A percentile compares a stretch with the other conserved stretches of the same genome.
Conservation (phyloP, 805 yeast genomes). For the Cyberlindnera petersonii region DNA sequence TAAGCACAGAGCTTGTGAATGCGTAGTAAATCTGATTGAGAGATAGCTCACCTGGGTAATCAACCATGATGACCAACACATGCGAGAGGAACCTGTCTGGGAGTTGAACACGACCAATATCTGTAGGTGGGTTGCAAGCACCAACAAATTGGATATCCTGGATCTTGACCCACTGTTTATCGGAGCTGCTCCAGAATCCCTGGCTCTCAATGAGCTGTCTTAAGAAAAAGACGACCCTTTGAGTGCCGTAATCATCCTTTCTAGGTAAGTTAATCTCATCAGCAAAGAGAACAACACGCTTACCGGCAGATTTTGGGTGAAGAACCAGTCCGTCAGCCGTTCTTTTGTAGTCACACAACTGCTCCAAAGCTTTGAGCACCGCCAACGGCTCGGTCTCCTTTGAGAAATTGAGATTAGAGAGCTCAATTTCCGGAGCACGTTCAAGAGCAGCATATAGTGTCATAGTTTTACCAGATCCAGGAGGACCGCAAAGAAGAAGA, state of each 20-base stretch:
- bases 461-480: conserved; percentile 98
- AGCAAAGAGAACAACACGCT: conserved; percentile 79
- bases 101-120: conserved; percentile 64
- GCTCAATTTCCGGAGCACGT: conserved; percentile 50
- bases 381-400: conserved; percentile 67
- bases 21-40: conserved; percentile 62
- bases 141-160: conserved; percentile 79
- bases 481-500: conserved; percentile 86
- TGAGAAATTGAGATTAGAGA: conserved; percentile 75
- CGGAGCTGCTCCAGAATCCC: conserved; percentile 72
- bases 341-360: conserved; percentile 59
- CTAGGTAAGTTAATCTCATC: conserved; percentile 88
- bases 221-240: conserved; percentile 62
- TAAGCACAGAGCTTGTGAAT: conserved; percentile 53
- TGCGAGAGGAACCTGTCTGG: conserved; percentile 64
- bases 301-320: conserved; percentile 57
- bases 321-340: conserved; percentile 49
- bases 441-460: conserved; percentile 67
- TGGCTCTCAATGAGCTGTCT: conserved; percentile 67
- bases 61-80: conserved; percentile 63
- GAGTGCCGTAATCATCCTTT: conserved; percentile 68
- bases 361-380: conserved; percentile 63
- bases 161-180: conserved; percentile 62
- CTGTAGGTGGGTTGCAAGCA: conserved; percentile 89
- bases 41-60: conserved; percentile 67